Evolutionary conservation across 495 filamentous ascomycete species (phyloP), one percentile per base, ranked within the genome.

Genomic region (Bacidia gigantensis): DNA sequence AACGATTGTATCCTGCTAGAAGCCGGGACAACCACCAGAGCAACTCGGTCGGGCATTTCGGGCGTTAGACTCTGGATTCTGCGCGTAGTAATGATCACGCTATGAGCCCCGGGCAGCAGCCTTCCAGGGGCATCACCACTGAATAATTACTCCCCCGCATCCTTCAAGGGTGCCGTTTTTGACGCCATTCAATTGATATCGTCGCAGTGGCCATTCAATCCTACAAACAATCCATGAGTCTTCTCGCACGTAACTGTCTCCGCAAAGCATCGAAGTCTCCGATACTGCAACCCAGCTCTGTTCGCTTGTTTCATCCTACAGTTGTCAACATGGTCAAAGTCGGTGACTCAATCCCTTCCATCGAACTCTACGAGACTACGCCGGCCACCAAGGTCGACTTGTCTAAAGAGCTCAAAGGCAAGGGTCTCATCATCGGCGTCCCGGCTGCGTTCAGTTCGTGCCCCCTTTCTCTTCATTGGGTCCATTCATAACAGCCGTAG

Each of bases 321-420:
- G 3, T 32, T 43, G 26, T 69, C 20, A 76, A 79, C 25, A 67
- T 74, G 29, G 73, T 73, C 18, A 70, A 71, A 38, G 78, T 80
- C 45, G 75, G 84, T 53, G 81, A 83, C 59, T 65, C 78, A 41
- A 68, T 83, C 24, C 83, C 82, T 17, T 75, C 83, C 59, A 67
- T 77, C 3, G 79, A 84, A 17, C 65, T 85, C 11, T 72, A 75
- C 47, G 74, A 77, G 62, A 65, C 66, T 63, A 75, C 71, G 20
- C 80, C 80, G 20, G 89, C 85, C 43, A 92, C 87, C 74, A 88
- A 86, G 67, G 80, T 96, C 62, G 92, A 86, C 64, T 73, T 98
- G 50, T 78, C 80, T 58, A 76, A 83, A 58, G 85, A 87, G 65
- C 74, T 93, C 56, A 68, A 67, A 52, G 80, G 77, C 43, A 79